Evolutionary conservation across 495 filamentous ascomycete species (phyloP), one percentile per base, ranked within the genome.

Genomic region (Penicillium roqueforti): DNA sequence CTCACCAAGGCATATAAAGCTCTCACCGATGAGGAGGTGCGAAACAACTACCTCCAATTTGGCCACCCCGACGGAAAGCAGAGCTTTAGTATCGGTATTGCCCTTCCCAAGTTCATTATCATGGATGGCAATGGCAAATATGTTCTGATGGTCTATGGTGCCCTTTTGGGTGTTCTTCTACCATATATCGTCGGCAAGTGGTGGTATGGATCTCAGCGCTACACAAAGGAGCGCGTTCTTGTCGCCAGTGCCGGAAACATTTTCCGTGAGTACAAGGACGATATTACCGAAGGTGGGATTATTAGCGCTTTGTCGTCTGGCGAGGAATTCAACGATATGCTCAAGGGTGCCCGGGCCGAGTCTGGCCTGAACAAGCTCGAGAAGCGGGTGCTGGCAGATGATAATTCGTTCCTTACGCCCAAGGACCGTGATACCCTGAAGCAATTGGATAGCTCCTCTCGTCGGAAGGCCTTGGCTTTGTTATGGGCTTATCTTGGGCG

Each of bases 1-100:
- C 76, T 97, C 54, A 89, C 89, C 45, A 97, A 98, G 76, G 93
- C 93, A 5, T 97, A 96, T 79, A 97, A 97, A 71, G 86, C 95
- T 7, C 78, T 98, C 39, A 97, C 95, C 8, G 93, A 98, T 62
- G 93, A 97, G 70, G 93, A 97, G 36, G 80, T 97, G 40, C 87
- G 95, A 46, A 95, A 96, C 69, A 98, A 98, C 75, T 97, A 87
- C 67, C 84, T 92, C 32, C 88, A 96, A 67, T 98, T 86, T 68
- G 93, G 93, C 41, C 91, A 98, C 69, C 93, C 93, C 6, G 93
- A 98, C 66, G 93, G 93, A 48, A 97, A 96, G 76, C 93, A 98
- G 69, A 91, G 91, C 65, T 92, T 88, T 77, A 97, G 92, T 71
- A 97, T 97, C 66, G 92, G 95, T 54, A 97, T 98, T 60, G 93